Evolutionary conservation across 2,329 filamentous ascomycete genomes (phyloP).

Genomic region (Penicillium olsonii): DNA sequence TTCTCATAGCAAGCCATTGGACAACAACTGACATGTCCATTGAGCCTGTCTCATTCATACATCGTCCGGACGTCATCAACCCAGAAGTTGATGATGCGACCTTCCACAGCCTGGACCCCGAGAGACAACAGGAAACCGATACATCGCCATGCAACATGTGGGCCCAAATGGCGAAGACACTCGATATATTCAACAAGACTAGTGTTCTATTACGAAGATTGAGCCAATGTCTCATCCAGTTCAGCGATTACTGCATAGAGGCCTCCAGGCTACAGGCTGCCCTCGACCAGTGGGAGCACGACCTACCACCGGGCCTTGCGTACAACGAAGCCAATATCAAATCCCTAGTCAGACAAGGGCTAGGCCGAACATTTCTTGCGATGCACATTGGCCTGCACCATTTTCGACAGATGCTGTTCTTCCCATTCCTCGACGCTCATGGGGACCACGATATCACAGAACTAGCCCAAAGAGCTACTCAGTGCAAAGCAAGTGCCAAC

Average conservation of each 20-base stretch:
- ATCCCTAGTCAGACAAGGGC: slow-evolving; percentile 11
- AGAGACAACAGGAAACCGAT: slow-evolving; percentile 2
- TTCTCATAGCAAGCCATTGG: slow-evolving; percentile 23
- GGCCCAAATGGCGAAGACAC: slow-evolving; percentile 22
- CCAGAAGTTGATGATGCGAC: slow-evolving; percentile 21
- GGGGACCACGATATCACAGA: background rate
- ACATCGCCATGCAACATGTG: slow-evolving; percentile 21
- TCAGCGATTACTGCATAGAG: slow-evolving; percentile 17
- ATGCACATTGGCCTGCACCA: slow-evolving; percentile 27
- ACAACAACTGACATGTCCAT: slow-evolving; percentile 21
- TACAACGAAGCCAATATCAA: slow-evolving; percentile 19
- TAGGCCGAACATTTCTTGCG: slow-evolving; percentile 23
- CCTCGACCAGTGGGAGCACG: slow-evolving; percentile 18
- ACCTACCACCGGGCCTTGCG: slow-evolving; percentile 11
- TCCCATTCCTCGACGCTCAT: slow-evolving; percentile 21
- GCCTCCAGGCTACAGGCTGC: slow-evolving; percentile 9
- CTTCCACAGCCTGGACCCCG: slow-evolving; percentile 14
- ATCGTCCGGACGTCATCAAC: slow-evolving; percentile 2
- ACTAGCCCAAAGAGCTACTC: background rate
- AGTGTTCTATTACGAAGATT: slow-evolving; percentile 16
- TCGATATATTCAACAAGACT: slow-evolving; percentile 20
- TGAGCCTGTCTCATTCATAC: slow-evolving; percentile 11
- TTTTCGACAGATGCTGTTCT: slow-evolving; percentile 26
- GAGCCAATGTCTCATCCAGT: slow-evolving; percentile 16
- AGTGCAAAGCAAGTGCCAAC: slow-evolving; percentile 21